A percentile compares a stretch with the other conserved stretches of the same genome.
phyloP scores from a whole-genome alignment of 257 asterid genomes.

The Penstemon davidsonii region DNA sequence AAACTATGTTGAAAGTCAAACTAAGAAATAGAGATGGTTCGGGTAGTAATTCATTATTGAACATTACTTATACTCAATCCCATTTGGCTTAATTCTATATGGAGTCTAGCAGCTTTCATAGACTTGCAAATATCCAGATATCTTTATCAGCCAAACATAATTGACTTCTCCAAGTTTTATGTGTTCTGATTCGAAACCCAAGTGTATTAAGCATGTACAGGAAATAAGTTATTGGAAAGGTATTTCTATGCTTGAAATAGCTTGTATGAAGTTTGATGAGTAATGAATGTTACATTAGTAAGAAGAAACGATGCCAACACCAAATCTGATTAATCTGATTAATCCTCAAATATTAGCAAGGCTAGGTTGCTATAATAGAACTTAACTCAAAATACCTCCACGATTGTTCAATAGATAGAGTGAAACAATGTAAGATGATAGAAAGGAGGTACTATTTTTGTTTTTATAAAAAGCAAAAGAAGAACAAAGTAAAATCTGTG shows the following conservation, averaged over 20 bases:
- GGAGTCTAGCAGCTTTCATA: not conserved
- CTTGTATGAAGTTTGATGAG: not conserved
- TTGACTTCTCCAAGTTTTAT: not conserved
- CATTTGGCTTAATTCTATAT: not conserved
- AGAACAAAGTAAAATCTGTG: too few relatives aligned
- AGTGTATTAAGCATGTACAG: not conserved
- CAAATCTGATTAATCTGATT: not conserved
- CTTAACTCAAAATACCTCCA: not conserved
- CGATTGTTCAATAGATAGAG: too few relatives aligned
- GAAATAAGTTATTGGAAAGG: not conserved
- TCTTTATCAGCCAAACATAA: not conserved
- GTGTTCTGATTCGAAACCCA: not conserved
- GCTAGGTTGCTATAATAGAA: not conserved
- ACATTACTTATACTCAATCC: not conserved
- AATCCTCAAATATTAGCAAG: not conserved
- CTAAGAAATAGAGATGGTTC: not conserved
- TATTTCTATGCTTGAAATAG: not conserved
- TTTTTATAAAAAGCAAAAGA: too few relatives aligned
- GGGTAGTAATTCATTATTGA: not conserved
- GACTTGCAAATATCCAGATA: not conserved
- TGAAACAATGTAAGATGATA: too few relatives aligned
- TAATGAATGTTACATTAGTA: not conserved
- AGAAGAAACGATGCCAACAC: not conserved
- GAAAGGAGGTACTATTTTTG: not conserved
- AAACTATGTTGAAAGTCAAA: not conserved